Evolutionary conservation across 495 filamentous ascomycete species (phyloP).

Genomic region (Opeltia flavorubescens): DNA sequence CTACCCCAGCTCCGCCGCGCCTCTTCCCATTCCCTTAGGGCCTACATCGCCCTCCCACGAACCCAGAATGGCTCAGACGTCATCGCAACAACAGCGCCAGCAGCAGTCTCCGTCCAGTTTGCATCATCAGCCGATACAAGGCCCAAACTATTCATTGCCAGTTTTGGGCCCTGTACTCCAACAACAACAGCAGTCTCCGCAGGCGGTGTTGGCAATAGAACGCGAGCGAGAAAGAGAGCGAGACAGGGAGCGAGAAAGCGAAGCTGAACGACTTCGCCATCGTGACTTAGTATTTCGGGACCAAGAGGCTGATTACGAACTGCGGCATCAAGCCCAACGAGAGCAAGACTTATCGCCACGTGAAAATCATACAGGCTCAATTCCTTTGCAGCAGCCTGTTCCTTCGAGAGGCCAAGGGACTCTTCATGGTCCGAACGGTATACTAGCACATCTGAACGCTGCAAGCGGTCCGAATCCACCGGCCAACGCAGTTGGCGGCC

Average conservation of each 20-base stretch:
- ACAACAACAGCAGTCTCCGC: conserved; percentile 32
- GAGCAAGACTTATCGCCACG: conserved; percentile 39
- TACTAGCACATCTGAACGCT: conserved; percentile 61
- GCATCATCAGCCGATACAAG: conserved; percentile 31
- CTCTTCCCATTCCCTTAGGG: conserved; percentile 35
- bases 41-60: conserved; percentile 22
- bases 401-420: conserved; percentile 65
- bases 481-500: conserved; percentile 41
- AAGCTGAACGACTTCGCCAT: conserved; percentile 33
- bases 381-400: conserved; percentile 83
- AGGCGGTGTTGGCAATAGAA: conserved; percentile 32
- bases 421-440: conserved; percentile 76
- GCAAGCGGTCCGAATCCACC: conserved; percentile 33
- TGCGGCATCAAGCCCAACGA: conserved; percentile 48
- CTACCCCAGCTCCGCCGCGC: conserved; percentile 27
- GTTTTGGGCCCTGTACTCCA: conserved; percentile 38
- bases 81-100: conserved; percentile 37
- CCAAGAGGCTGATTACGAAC: conserved; percentile 43
- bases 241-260: conserved; percentile 27
- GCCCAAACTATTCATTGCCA: conserved; percentile 34
- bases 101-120: conserved; percentile 36
- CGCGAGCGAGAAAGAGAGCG: conserved; percentile 39
- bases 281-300: conserved; percentile 17
- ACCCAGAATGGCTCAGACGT: conserved; percentile 19
- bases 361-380: conserved; percentile 69